Base-by-base conservation (phyloP, 2,329 filamentous ascomycete genomes). In the Arthrobotrys megalospora region DNA sequence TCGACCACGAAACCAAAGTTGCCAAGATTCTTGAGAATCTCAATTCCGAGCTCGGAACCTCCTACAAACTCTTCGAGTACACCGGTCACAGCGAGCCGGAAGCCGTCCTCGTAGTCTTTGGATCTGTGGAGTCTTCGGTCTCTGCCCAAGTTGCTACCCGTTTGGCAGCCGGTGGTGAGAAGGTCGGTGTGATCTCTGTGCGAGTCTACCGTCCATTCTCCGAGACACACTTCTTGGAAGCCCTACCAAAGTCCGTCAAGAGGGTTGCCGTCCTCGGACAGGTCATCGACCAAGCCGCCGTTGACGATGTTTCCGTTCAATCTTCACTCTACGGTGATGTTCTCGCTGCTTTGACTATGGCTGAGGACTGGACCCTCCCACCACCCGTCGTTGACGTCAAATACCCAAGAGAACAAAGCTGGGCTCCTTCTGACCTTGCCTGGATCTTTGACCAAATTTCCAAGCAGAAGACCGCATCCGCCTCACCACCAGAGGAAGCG, bases 291-390 rank as follows among this genome's bases (percentile, higher is more conserved):
- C 88, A 92, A 80, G 86, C 89, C 76, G 90, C 91, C 75, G 92
- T 96, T 6, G 87, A 89, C 47, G 95, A 98, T 83, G 85, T 88
- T 67, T 91, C 91, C 14, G 86, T 92, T 64, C 92, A 93, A 84
- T 98, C 96, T n/a, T 89, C 89, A 16, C 89, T 99, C 2, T 97
- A 95, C 84, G 90, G 91, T n/a, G 96, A 99, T 84, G 93, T 98
- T 3, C 87, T 98, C 68, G 92, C 94, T 7, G 89, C 95, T 19
- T 87, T 97, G 65, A 90, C 92, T 43, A 97, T 98, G 84, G 91
- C 92, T 21, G 88, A 89, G 81, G 89, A 89, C 82, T 91, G 90
- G 84, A 86, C 88, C 65, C 85, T 88, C 63, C 85, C 88, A 66
- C 93, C 90, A 2, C 85, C 88, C 47, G 90, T 96, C 11, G 86